Evolutionary conservation across 768 basidiomycete species (phyloP).

Genomic region (Russula sp.): DNA sequence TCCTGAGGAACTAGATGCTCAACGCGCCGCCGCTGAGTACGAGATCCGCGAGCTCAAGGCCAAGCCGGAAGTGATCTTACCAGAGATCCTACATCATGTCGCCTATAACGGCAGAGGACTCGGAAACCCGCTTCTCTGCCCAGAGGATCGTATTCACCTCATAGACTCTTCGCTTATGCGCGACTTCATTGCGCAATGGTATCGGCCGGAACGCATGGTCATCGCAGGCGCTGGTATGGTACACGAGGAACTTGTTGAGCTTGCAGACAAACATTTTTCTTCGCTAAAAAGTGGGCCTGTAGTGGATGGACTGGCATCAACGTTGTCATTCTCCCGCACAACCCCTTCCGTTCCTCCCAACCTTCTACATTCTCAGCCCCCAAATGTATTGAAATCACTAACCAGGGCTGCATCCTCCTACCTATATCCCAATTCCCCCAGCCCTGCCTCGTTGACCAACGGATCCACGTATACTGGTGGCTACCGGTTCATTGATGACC

Average conservation of each 20-base stretch:
- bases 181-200: conserved; percentile 72
- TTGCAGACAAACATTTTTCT: conserved; percentile 81
- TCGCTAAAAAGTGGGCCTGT: conserved; percentile 40
- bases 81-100: conserved; percentile 82
- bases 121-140: conserved; percentile 89
- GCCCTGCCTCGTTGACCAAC: conserved; percentile 12
- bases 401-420: conserved; percentile 75
- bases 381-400: conserved; percentile 57
- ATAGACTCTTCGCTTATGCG: conserved; percentile 60
- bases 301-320: conserved; percentile 26
- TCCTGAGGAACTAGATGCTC: conserved; percentile 72
- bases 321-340: conserved; percentile 30
- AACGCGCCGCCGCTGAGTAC: conserved; percentile 83
- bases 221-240: conserved; percentile 90
- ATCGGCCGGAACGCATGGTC: conserved; percentile 90
- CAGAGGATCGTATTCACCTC: conserved; percentile 67
- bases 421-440: conserved; percentile 41
- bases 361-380: conserved; percentile 46
- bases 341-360: conserved; percentile 41
- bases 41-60: conserved; percentile 82
- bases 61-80: conserved; percentile 91
- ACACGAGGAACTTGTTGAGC: conserved; percentile 82
- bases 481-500: conserved; percentile 58
- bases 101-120: conserved; percentile 74
- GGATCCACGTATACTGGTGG: conserved; percentile 76